Base-by-base conservation (phyloP, 2,329 filamentous ascomycete species). In the Thermoascus crustaceus region DNA sequence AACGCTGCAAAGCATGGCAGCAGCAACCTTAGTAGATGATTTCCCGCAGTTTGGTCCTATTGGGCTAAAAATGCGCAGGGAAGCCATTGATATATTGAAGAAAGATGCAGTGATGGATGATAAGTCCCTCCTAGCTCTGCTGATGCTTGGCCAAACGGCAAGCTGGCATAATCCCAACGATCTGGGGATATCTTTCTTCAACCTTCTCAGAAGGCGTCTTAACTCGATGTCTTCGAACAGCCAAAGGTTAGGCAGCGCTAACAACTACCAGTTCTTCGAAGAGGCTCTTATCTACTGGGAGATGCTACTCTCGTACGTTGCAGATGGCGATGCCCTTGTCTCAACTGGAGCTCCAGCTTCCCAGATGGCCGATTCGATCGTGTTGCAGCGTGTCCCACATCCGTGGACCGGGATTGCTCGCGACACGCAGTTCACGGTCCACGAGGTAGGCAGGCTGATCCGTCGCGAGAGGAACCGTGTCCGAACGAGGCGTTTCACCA, bases 1-100 rank as follows among this genome's bases (percentile, higher is more conserved):
- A 30, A 73, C 73, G 2, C 75, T 78, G 30, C 75, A 78, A 45
- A 78, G 75, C 43, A 80, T 79, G 75, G 73, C 75, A 1, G 74
- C 75, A 6, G 75, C 75, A 3, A 75, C 75, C 13, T 58, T 79
- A 0, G 69, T 74, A 1, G 74, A 76, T 48, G 63, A 74, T 36
- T 75, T 74, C 37, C 73, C 67, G 4, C 64, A 66, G 34, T 75
- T 72, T 61, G 67, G 60, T 16, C 61, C 58, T 6, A 63, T 68
- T 17, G 73, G 68, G 4, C 55, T 64, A 17, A 69, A 67, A 44
- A 68, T 71, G 58, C 73, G 71, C 40, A 61, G 62, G 37, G 72
- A 75, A 46, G 69, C 69, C 4, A 62, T 70, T 18, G 66, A 69
- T 11, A 67, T 67, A n/a, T 61, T 75, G 5, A 66, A 69, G 9